Evolutionary conservation across 2,329 filamentous ascomycete species (phyloP).

Genomic region (Neoscytalidium dimidiatum): DNA sequence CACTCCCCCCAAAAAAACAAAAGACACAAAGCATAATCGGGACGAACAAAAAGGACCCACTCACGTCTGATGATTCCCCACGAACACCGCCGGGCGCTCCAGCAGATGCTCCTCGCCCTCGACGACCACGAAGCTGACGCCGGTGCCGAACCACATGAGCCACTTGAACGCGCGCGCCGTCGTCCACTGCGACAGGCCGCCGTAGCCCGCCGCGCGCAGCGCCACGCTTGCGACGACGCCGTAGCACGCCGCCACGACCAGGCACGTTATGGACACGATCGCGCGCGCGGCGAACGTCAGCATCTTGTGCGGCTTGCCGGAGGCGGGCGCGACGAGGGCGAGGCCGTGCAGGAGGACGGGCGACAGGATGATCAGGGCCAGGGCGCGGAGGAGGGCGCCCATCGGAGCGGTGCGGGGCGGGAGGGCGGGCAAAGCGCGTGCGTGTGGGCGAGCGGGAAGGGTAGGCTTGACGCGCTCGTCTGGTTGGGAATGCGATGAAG

Average conservation of each 20-base stretch:
- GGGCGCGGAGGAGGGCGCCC: slow-evolving; percentile 9
- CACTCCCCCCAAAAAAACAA: not conserved
- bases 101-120: slow-evolving; percentile 45
- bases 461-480: too few species aligned
- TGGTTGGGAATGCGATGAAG: too few species aligned
- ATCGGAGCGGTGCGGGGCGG: not conserved
- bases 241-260: slow-evolving; percentile 59
- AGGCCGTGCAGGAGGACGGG: slow-evolving; percentile 10
- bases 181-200: slow-evolving; percentile 82
- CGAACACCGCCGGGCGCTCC: slow-evolving; percentile 78
- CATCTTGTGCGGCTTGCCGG: slow-evolving; percentile 9
- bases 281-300: slow-evolving; percentile 67
- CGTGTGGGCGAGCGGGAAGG: not conserved
- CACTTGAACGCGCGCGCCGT: slow-evolving; percentile 78
- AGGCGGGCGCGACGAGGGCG: not conserved
- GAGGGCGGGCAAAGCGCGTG: not conserved
- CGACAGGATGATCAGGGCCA: slow-evolving; percentile 12
- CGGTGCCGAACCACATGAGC: slow-evolving; percentile 72
- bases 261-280: slow-evolving; percentile 43
- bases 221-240: slow-evolving; percentile 74
- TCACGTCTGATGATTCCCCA: slow-evolving; percentile 88
- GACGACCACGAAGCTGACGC: slow-evolving; percentile 73
- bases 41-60: slow-evolving; percentile 25
- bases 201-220: slow-evolving; percentile 70
- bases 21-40: not conserved